phyloP scores from a whole-genome alignment of 768 basidiomycete species.

The Termitomyces eurrhizus region DNA sequence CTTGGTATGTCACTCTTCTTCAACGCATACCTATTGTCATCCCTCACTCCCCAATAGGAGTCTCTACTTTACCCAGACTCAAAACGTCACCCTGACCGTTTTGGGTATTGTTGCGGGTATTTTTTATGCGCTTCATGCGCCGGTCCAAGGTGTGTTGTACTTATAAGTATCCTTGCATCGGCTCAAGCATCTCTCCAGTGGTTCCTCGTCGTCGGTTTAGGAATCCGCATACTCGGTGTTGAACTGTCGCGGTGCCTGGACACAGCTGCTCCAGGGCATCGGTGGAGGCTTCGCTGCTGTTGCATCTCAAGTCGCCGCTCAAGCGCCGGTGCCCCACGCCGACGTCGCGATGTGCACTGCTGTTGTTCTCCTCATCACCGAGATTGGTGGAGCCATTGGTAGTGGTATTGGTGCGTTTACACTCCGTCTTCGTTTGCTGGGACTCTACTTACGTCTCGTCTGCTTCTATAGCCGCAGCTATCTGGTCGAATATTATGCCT shows the following conservation, averaged over 20 bases:
- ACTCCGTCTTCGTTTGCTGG: slow-evolving; percentile 7
- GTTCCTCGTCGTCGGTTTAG: slow-evolving; percentile 53
- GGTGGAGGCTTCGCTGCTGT: slow-evolving; percentile 70
- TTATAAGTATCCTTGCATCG: not conserved
- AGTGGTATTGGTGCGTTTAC: slow-evolving; percentile 46
- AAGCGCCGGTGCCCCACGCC: slow-evolving; percentile 58
- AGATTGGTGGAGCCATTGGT: slow-evolving; percentile 65
- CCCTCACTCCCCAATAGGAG: slow-evolving; percentile 36
- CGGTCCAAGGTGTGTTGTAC: slow-evolving; percentile 47
- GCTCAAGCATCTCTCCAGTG: slow-evolving; percentile 20
- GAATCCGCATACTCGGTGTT: slow-evolving; percentile 58
- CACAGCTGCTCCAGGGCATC: slow-evolving; percentile 63
- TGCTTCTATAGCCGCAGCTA: slow-evolving; percentile 44
- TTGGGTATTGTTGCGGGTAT: slow-evolving; percentile 60
- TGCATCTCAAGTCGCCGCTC: slow-evolving; percentile 54
- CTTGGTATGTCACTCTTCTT: slow-evolving; percentile 27
- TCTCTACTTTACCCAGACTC: slow-evolving; percentile 60
- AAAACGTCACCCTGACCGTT: slow-evolving; percentile 56
- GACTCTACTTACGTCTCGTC: not conserved
- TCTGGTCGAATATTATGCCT: slow-evolving; percentile 70
- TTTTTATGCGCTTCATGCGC: slow-evolving; percentile 48
- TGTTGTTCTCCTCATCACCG: slow-evolving; percentile 61
- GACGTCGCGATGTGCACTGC: slow-evolving; percentile 70
- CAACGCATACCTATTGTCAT: not conserved
- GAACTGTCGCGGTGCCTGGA: slow-evolving; percentile 57